Evolutionary conservation across 2,329 filamentous ascomycete species (phyloP).

Genomic region (Exophiala alcalophila): DNA sequence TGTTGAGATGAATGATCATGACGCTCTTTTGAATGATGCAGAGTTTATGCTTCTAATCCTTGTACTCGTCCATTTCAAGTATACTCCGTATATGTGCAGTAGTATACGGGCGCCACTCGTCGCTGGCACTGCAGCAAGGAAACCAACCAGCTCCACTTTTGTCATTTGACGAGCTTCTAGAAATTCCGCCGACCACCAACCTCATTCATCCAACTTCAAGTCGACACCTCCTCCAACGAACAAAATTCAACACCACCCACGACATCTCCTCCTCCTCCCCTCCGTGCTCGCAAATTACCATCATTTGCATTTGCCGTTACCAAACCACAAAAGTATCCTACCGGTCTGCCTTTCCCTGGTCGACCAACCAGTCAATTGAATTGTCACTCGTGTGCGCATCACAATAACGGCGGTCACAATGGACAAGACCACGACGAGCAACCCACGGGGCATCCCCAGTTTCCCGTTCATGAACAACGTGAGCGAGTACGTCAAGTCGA

Average conservation of each 20-base stretch:
- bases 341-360: too few species aligned
- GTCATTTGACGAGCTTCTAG: too few species aligned
- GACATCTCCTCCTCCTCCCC: not conserved
- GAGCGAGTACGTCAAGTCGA: slow-evolving; percentile 45
- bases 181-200: not conserved
- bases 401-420: not conserved
- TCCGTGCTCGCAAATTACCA: too few species aligned
- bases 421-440: slow-evolving; percentile 33
- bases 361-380: not conserved
- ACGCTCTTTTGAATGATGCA: slow-evolving; percentile 1
- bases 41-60: too few species aligned
- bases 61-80: too few species aligned
- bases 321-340: too few species aligned
- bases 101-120: too few species aligned
- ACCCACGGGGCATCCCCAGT: slow-evolving; percentile 46
- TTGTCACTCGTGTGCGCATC: too few species aligned
- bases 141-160: too few species aligned
- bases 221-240: not conserved
- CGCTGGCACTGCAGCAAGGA: too few species aligned
- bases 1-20: not conserved
- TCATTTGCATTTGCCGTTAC: too few species aligned
- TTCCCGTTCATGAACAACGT: slow-evolving; percentile 50
- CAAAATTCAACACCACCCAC: not conserved
- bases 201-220: not conserved
- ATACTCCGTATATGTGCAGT: too few species aligned